phyloP scores from a whole-genome alignment of 2,329 filamentous ascomycete genomes.

The Nothopassalora personata region DNA sequence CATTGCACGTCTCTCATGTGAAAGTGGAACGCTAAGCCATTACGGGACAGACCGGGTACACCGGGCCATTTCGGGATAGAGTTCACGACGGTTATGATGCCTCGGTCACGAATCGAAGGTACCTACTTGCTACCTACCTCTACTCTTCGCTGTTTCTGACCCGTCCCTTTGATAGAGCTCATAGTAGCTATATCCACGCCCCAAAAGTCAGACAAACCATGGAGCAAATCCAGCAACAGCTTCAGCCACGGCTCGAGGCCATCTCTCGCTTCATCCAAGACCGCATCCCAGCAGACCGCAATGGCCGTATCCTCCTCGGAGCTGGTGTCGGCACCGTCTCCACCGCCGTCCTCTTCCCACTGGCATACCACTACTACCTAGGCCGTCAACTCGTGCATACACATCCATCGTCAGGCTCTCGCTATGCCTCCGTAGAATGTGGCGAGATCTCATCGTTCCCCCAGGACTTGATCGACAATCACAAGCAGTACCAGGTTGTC shows the following conservation, averaged over 20 bases:
- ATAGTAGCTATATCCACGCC: not conserved
- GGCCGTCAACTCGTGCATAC: slow-evolving; percentile 19
- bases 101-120: not conserved
- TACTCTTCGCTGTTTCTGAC: not conserved
- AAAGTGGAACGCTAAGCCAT: not conserved
- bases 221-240: slow-evolving; percentile 9
- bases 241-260: slow-evolving; percentile 8
- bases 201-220: not conserved
- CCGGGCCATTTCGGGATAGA: not conserved
- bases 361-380: slow-evolving; percentile 14
- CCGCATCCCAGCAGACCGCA: slow-evolving; percentile 15
- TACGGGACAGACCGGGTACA: not conserved
- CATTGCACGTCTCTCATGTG: not conserved
- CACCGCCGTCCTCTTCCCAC: slow-evolving; percentile 15
- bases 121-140: too few species aligned
- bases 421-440: slow-evolving; percentile 17
- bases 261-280: slow-evolving; percentile 9
- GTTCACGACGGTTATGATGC: not conserved
- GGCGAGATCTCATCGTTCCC: slow-evolving; percentile 17
- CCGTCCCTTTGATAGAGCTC: not conserved
- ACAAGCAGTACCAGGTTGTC: slow-evolving; percentile 13
- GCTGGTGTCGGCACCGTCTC: slow-evolving; percentile 15
- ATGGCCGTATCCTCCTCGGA: slow-evolving; percentile 14
- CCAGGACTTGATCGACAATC: slow-evolving; percentile 14
- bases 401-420: slow-evolving; percentile 12